Percentiles rank a stretch among this genome's conserved stretches.
These are phyloP conservation scores for Malassezia sp. DNA, from an alignment of 1,284 basidiomycete genomes.

Conservation along the genomic window DNA sequence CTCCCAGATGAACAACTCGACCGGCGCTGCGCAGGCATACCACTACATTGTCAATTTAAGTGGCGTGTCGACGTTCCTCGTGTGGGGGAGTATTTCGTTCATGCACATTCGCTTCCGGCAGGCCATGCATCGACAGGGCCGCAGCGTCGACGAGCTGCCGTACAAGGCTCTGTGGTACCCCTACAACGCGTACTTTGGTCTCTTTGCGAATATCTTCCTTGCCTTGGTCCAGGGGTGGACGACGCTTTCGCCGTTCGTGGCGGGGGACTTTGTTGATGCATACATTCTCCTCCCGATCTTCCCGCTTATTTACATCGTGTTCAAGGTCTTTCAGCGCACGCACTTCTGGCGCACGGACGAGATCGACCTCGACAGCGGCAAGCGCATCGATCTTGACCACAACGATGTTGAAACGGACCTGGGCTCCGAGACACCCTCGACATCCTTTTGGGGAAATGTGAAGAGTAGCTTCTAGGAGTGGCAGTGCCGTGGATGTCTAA, in stretches of 20 bases:
- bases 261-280: constrained; percentile 23
- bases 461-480: no score
- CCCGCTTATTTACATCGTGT: constrained; percentile 19
- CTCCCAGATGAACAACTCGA: constrained; percentile 22
- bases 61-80: constrained; percentile 23
- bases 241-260: constrained; percentile 23
- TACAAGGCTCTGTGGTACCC: constrained; percentile 22
- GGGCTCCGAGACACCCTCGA: no score
- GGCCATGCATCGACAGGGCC: constrained; percentile 21
- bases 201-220: constrained; percentile 28
- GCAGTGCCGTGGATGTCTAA: no score
- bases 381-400: neutral
- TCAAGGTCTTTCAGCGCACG: constrained; percentile 14
- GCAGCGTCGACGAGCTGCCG: constrained; percentile 19
- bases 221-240: constrained; percentile 43
- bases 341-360: constrained; percentile 6
- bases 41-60: constrained; percentile 23
- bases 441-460: no score
- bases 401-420: no score
- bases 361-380: constrained; percentile 19
- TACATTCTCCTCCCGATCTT: constrained; percentile 25
- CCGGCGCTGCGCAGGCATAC: constrained; percentile 20
- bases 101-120: constrained; percentile 29
- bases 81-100: constrained; percentile 24
- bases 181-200: constrained; percentile 27